phyloP scores from a whole-genome alignment of 495 filamentous ascomycete species.

The Apodospora peruviana region DNA sequence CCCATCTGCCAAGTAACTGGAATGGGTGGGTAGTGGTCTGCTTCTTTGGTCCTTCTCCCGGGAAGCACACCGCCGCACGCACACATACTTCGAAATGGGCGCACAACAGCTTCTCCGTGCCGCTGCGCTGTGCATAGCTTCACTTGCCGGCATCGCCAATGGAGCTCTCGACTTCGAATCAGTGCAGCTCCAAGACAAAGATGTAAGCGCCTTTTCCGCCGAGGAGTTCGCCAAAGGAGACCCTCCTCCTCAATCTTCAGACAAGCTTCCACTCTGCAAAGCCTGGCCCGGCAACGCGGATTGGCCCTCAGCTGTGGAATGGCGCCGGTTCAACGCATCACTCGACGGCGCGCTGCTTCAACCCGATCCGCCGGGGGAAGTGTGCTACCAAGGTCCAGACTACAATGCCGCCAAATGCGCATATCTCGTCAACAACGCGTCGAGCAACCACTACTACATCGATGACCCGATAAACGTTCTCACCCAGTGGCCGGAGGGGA shows the following conservation, averaged over 20 bases:
- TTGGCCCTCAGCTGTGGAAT: not conserved
- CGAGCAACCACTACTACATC: not conserved
- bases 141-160: not conserved
- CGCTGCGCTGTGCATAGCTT: no score
- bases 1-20: no score
- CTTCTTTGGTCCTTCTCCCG: no score
- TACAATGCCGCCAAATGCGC: not conserved
- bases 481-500: constrained; percentile 32
- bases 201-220: not conserved
- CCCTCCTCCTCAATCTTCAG: no score
- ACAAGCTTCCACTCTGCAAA: no score
- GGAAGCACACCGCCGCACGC: no score
- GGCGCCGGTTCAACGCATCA: not conserved
- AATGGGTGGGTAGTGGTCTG: no score
- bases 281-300: not conserved
- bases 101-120: no score
- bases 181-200: not conserved
- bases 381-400: not conserved
- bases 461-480: constrained; percentile 26
- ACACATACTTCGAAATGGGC: no score
- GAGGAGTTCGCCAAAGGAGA: not conserved
- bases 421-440: not conserved
- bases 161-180: not conserved
- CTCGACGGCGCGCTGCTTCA: not conserved
- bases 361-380: not conserved